phyloP scores from a whole-genome alignment of 1,139 yeast genomes.

The Lodderomyces metapsilosis region DNA sequence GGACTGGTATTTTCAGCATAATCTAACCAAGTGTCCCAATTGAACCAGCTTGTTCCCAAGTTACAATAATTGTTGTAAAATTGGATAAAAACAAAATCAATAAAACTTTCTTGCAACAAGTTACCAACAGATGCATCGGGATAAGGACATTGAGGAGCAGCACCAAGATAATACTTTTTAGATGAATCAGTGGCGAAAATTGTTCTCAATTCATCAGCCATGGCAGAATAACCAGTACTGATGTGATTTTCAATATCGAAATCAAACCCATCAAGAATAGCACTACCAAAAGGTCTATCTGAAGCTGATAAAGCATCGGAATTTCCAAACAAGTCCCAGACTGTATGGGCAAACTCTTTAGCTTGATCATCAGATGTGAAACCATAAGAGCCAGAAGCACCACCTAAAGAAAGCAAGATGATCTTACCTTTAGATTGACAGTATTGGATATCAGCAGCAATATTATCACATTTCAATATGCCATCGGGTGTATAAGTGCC shows the following conservation, averaged over 20 bases:
- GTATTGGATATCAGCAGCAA: constrained; percentile 74
- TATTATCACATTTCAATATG: constrained; percentile 55
- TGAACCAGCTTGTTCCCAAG: constrained; percentile 54
- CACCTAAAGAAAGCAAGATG: constrained; percentile 82
- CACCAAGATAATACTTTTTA: constrained; percentile 73
- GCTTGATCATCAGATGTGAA: constrained; percentile 65
- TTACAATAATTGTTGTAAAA: constrained; percentile 90
- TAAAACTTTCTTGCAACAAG: constrained; percentile 54
- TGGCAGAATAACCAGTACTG: constrained; percentile 57
- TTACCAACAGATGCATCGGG: constrained; percentile 87
- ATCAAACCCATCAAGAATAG: constrained; percentile 47
- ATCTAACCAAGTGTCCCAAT: constrained; percentile 82
- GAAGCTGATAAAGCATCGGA: constrained; percentile 41
- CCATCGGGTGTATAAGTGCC: constrained; percentile 51
- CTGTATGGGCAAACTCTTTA: constrained; percentile 62
- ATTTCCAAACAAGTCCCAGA: constrained; percentile 88
- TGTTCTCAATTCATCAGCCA: constrained; percentile 59
- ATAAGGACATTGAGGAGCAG: constrained; percentile 94
- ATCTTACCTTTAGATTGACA: constrained; percentile 82
- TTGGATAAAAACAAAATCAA: constrained; percentile 89
- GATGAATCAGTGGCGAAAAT: constrained; percentile 53
- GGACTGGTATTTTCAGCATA: constrained; percentile 65
- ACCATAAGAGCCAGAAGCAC: constrained; percentile 80
- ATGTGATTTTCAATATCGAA: constrained; percentile 45
- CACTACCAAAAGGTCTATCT: constrained; percentile 72